Base-by-base conservation (phyloP, 2,329 filamentous ascomycete genomes). In the Gremmenia infestans region DNA sequence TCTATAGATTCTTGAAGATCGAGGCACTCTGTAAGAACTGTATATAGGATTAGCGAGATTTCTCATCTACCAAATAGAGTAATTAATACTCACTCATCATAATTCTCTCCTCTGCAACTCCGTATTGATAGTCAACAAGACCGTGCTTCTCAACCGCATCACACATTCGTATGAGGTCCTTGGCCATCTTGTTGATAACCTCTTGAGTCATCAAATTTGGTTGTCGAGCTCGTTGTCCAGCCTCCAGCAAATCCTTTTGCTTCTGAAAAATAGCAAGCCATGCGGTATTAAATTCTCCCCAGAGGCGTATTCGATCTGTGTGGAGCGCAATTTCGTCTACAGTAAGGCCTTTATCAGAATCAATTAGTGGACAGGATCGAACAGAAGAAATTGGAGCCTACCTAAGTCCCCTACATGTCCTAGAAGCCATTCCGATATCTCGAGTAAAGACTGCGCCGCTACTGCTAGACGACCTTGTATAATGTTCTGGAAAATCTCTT, bases 121-220 rank as follows among this genome's bases (percentile, higher is more conserved):
- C 94, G 75, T 96, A 95, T 68, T 97, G 88, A 71, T 97, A 99
- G 74, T 99, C 94, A 11, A 99, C 91, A 48, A 99, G 76, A n/a
- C 94, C 94, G 69, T 95, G 87, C 63, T 88, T 86, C 72, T 97
- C 93, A 60, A 97, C 82, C 50, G 82, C 82, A 70, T 97, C 91
- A 70, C 92, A 96, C 50, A 96, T 78, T 50, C 85, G 81, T 54
- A 96, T 81, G 32, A 99, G 73, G 66, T 96, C 88, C 53, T 87
- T 86, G 12, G 89, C 91, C 81, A 97, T 86, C 63, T 85, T 86
- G 65, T 89, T 84, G 49, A 97, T 78, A 23, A 78, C 81, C 2
- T 88, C 85, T 61, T 81, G 78, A 35, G 81, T 81, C 65, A 97
- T 80, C 12, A 94, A 71, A 52, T 76, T 85, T 60, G 76, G 72